These are phyloP conservation scores for Platismatia glauca DNA, from an alignment of 495 filamentous ascomycete genomes.

Conservation along the genomic window DNA sequence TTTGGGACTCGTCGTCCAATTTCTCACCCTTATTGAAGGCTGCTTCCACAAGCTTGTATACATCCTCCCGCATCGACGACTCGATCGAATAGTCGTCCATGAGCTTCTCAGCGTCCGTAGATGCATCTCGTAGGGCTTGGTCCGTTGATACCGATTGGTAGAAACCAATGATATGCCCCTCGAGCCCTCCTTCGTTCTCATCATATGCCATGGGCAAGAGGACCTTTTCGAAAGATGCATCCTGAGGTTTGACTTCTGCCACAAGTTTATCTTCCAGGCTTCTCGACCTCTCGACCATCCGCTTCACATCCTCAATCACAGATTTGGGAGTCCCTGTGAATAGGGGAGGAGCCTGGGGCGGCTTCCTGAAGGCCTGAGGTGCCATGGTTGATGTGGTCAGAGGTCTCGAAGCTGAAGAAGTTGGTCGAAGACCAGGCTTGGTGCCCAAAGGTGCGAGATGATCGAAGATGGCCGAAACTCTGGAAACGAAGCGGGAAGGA, in stretches of 20 bases:
- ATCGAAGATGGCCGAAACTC: constrained; percentile 55
- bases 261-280: constrained; percentile 67
- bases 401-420: constrained; percentile 32
- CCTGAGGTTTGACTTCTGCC: constrained; percentile 51
- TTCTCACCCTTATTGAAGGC: constrained; percentile 47
- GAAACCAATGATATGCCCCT: constrained; percentile 57
- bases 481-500: constrained; percentile 50
- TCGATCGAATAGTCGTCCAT: constrained; percentile 62
- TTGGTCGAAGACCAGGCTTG: constrained; percentile 15
- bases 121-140: constrained; percentile 59
- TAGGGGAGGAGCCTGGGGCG: constrained; percentile 74
- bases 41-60: constrained; percentile 56
- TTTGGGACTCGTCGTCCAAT: constrained; percentile 55
- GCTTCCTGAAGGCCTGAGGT: constrained; percentile 51
- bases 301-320: constrained; percentile 67
- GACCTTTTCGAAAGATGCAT: constrained; percentile 58
- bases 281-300: constrained; percentile 59
- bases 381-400: constrained; percentile 61
- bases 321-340: constrained; percentile 77
- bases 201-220: constrained; percentile 56
- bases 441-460: constrained; percentile 30
- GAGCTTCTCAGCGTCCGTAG: constrained; percentile 57
- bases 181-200: constrained; percentile 54
- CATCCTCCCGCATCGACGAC: constrained; percentile 57
- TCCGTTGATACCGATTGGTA: constrained; percentile 73